Conservation (phyloP, 345 rosid species). For the Gossypium arboreum region DNA sequence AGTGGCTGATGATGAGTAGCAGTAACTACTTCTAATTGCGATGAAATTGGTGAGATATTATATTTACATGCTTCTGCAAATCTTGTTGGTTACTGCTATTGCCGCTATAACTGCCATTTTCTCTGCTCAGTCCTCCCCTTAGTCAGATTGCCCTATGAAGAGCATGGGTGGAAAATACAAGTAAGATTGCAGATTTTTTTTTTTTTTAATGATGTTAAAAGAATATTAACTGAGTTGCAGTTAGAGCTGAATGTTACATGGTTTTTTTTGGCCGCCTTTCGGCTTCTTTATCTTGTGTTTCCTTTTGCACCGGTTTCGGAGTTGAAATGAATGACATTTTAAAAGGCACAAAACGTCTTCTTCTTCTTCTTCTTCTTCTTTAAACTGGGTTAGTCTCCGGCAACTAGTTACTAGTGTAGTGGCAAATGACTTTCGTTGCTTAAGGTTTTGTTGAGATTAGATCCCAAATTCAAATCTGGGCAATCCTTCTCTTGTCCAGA, state of each 20-base stretch:
- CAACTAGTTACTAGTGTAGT: too few species aligned
- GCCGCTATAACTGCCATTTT: neutral
- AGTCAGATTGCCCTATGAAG: neutral
- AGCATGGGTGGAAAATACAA: neutral
- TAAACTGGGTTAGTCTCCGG: neutral
- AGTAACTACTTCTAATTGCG: slow-evolving; percentile 17
- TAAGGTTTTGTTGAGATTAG: too few species aligned
- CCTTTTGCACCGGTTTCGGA: neutral
- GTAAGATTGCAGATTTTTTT: neutral
- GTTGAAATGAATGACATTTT: neutral
- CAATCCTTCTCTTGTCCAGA: neutral
- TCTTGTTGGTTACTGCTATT: neutral
- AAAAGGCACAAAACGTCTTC: neutral
- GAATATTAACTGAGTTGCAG: neutral
- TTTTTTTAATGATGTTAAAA: neutral
- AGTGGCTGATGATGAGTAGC: slow-evolving; percentile 50
- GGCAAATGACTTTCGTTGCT: too few species aligned
- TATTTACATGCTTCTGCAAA: neutral
- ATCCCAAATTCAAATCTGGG: too few species aligned
- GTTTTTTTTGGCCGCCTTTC: too few species aligned
- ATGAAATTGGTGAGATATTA: neutral
- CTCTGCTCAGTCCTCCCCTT: neutral
- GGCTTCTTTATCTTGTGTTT: neutral
- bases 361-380: too few species aligned
- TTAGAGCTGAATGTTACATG: neutral